Percentiles rank a stretch among this genome's conserved stretches.
phyloP scores from a whole-genome alignment of 345 rosid species.

The Acer negundo region DNA sequence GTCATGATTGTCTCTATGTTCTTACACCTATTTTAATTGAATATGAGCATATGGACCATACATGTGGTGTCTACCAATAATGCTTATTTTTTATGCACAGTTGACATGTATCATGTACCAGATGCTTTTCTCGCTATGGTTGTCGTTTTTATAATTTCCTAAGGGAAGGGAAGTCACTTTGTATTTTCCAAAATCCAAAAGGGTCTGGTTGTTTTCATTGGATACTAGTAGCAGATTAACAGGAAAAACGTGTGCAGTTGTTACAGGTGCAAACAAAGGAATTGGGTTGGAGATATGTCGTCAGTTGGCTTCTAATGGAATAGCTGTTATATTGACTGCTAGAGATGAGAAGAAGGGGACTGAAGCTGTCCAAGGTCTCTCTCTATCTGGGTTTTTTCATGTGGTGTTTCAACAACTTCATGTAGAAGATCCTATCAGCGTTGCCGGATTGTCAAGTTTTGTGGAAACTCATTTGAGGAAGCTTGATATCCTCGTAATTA shows the following conservation, averaged over 20 bases:
- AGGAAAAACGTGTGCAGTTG: background rate
- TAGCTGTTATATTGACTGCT: constrained; percentile 12
- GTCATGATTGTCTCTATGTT: too few relatives aligned
- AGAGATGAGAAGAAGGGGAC: constrained; percentile 14
- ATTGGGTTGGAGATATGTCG: constrained; percentile 20
- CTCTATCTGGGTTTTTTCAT: background rate
- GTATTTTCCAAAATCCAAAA: background rate
- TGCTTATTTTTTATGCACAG: background rate
- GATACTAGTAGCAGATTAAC: background rate
- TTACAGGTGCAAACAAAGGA: constrained; percentile 18
- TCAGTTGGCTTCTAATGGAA: constrained; percentile 12
- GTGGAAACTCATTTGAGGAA: background rate
- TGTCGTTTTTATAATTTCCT: too few relatives aligned
- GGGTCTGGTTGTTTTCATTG: background rate
- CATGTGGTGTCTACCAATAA: too few relatives aligned
- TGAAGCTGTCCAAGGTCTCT: constrained; percentile 4
- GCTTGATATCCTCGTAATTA: constrained; percentile 11
- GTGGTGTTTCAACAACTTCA: constrained; percentile 14
- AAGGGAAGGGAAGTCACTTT: too few relatives aligned
- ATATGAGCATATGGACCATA: too few relatives aligned
- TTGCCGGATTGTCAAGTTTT: background rate
- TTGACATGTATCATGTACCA: background rate
- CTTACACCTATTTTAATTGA: too few relatives aligned
- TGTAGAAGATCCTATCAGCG: background rate
- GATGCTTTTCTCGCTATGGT: background rate